Percentiles rank a stretch among this genome's conserved stretches.
Conservation (phyloP, 2,329 filamentous ascomycete species). For the Trichoderma sp. region DNA sequence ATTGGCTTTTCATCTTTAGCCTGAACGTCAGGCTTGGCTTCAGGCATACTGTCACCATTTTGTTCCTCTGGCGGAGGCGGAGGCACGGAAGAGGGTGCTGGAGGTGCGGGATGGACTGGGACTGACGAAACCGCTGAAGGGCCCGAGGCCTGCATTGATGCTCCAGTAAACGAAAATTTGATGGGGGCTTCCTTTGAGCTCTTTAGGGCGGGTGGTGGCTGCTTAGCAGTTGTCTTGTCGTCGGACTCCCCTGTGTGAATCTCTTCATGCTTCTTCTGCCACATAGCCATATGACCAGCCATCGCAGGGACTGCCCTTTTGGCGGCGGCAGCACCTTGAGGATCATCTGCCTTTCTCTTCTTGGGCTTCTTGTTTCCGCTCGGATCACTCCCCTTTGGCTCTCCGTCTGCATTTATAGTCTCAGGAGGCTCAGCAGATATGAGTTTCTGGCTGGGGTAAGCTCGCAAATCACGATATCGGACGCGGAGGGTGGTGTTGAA, state of each 20-base stretch:
- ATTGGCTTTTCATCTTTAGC: not conserved
- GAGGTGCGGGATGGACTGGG: slow-evolving; percentile 23
- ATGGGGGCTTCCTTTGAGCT: slow-evolving; percentile 27
- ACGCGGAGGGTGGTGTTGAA: slow-evolving; percentile 68
- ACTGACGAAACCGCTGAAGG: slow-evolving; percentile 19
- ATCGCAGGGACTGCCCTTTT: slow-evolving; percentile 43
- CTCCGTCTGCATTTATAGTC: slow-evolving; percentile 28
- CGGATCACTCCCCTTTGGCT: slow-evolving; percentile 30
- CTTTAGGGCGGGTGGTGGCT: not conserved
- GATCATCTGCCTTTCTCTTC: slow-evolving; percentile 55
- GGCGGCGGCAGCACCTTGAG: slow-evolving; percentile 29
- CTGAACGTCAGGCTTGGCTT: slow-evolving; percentile 6
- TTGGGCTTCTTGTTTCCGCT: slow-evolving; percentile 45
- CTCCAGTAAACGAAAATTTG: slow-evolving; percentile 37
- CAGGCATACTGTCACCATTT: not conserved
- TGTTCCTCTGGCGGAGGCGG: slow-evolving; percentile 25
- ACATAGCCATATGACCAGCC: slow-evolving; percentile 47
- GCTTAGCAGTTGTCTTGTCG: not conserved
- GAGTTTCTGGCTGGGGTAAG: slow-evolving; percentile 66
- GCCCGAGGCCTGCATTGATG: slow-evolving; percentile 23
- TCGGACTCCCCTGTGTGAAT: slow-evolving; percentile 32
- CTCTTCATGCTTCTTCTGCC: slow-evolving; percentile 48
- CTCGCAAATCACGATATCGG: slow-evolving; percentile 75
- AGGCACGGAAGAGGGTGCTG: slow-evolving; percentile 20
- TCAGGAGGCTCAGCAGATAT: slow-evolving; percentile 55